Evolutionary conservation across 805 yeast genomes (phyloP).

Genomic region (Saccharomycopsis sp.): DNA sequence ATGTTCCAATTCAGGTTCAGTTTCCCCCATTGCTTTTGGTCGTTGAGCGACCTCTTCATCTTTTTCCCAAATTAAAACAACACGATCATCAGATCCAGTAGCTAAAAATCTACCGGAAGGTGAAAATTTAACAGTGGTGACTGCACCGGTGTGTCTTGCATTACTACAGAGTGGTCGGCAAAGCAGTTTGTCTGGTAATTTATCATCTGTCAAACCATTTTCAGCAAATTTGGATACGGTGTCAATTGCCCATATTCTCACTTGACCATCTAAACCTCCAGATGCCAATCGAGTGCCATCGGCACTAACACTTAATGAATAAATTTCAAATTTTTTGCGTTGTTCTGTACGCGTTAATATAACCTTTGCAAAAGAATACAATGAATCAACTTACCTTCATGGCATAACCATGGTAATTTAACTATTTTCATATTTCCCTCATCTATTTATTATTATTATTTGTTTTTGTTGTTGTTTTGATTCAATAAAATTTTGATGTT

Average conservation of each 20-base stretch:
- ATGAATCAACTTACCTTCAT: constrained; percentile 34
- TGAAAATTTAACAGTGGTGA: constrained; percentile 85
- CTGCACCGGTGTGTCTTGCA: constrained; percentile 96
- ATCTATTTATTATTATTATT: neutral
- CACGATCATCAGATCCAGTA: constrained; percentile 92
- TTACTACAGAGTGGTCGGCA: constrained; percentile 73
- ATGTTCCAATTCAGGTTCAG: constrained; percentile 71
- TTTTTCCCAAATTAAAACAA: constrained; percentile 85
- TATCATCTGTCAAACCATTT: constrained; percentile 1
- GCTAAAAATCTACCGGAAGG: constrained; percentile 91
- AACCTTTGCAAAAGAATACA: neutral
- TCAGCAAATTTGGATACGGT: constrained; percentile 44
- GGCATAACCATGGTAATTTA: constrained; percentile 69
- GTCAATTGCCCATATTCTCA: constrained; percentile 76
- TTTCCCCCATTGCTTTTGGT: constrained; percentile 55
- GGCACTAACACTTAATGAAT: constrained; percentile 71
- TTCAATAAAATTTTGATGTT: too few species aligned
- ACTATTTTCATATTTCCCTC: constrained; percentile 48
- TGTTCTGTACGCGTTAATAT: constrained; percentile 46
- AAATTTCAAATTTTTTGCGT: constrained; percentile 73
- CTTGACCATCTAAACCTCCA: constrained; percentile 74
- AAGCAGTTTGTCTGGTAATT: constrained; percentile 26
- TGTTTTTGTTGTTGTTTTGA: too few species aligned
- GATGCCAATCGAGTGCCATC: constrained; percentile 85
- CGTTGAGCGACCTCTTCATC: constrained; percentile 62